Base-by-base conservation (phyloP, 176 grass and related monocot species). In the Raddia guianensis region DNA sequence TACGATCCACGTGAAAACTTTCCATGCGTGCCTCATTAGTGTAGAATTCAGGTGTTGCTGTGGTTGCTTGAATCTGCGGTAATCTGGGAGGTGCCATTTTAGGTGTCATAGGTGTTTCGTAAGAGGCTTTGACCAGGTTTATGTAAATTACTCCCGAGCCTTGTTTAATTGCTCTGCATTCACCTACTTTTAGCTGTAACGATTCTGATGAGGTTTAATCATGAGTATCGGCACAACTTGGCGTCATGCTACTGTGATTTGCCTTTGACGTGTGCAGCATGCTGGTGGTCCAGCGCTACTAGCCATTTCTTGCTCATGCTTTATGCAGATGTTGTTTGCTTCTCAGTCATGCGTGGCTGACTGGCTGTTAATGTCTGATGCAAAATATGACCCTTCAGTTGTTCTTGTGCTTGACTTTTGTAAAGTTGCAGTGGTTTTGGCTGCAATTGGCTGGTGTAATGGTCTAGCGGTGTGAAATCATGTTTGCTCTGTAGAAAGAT, bases 161-260 rank as follows among this genome's bases (percentile, higher is more conserved):
- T 18, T 66, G 74, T 77, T 86, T 56, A 20, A 18, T 63, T 87
- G 56, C 40, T 82, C 32, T 48, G 16, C 35, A 78, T 63, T 57
- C 16, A 8, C 33, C 57, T 49, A 48, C 49, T 73, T 19, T 55
- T 64, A 67, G 54, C 52, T 63, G 3, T 75, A 10, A 16, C 61
- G 63, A 63, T 49, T 80, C 20, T 80, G 18, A 57, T 75, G 11
- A 80, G 54, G 57, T 75, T 37, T 68, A 53, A 63, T 18, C 51
- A 21, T 73, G 71, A 46, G 10, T 16, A 51, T 59, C 4, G 2
- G 42, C 5, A 27, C 21, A 40, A 52, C 15, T 68, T 32, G 45
- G 40, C 19, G 18, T 53, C 8, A 32, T 55, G 47, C 35, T 63
- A 16, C 10, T 73, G 10, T 79, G 63, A 42, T 68, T 55, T 66